Base-by-base conservation (phyloP, 1,139 yeast species). In the Geotrichum restrictum region DNA sequence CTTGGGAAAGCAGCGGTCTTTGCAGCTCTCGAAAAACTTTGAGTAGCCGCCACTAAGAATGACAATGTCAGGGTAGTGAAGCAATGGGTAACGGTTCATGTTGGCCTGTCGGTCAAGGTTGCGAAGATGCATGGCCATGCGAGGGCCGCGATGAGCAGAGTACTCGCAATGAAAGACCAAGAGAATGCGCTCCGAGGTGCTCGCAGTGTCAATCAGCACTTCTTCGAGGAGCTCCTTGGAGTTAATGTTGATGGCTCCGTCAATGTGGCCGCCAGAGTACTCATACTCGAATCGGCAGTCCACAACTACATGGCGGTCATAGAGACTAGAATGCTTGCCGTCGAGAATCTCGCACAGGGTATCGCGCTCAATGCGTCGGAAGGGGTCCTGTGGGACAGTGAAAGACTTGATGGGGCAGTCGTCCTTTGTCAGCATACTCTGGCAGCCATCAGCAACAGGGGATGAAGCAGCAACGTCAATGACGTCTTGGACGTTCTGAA, bases 271-370 rank as follows among this genome's bases (percentile, higher is more conserved):
- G 24, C 98, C 98, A 38, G 78, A 76, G 67, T 72, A 94, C 69
- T 93, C 98, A 71, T 93, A 93, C 62, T 84, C 88, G 64, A 93
- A 93, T 49, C 98, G 79, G 66, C 98, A 89, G 69, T 93, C 98
- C n/a, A 94, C 75, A 32, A 93, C 73, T 5, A 80, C 62, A 47
- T 79, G 74, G 37, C 81, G 80, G 59, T 83, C 83, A 65, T 85
- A 91, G 49, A 74, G 74, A 31, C 76, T 71, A 16, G 68, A 60
- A 66, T 77, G 79, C 16, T 75, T 67, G 42, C 89, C 86, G 56
- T 77, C 79, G 39, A 89, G 68, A 42, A 91, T 78, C 43, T 76
- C 76, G 59, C 79, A 76, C 64, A 93, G 71, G 44, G 89, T 84
- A 37, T 75, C 76, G 33, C 81, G 83, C 50, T 77, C 77, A 54